phyloP scores from a whole-genome alignment of 805 yeast species.

The Cyberlindnera nakhonratchasimensis region DNA sequence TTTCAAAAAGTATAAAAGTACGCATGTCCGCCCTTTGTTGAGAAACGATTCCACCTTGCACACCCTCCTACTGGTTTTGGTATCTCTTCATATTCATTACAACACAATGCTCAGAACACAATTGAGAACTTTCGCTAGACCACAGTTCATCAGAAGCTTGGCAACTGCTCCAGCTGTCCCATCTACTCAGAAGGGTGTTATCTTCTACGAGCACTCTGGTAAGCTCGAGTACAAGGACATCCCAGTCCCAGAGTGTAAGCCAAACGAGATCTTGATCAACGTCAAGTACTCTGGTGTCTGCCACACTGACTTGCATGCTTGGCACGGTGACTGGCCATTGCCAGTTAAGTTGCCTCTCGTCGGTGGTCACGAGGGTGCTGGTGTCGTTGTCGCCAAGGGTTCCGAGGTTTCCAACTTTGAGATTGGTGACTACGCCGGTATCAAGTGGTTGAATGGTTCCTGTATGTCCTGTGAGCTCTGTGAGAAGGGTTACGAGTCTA shows the following conservation, averaged over 20 bases:
- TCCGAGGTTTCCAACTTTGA: constrained; percentile 64
- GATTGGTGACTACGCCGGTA: constrained; percentile 78
- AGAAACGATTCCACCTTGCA: too few relatives aligned
- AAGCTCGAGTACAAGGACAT: constrained; percentile 64
- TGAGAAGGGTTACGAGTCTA: constrained; percentile 61
- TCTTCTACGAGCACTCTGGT: constrained; percentile 65
- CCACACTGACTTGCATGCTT: constrained; percentile 91
- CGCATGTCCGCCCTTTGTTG: neutral
- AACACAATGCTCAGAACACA: constrained; percentile 27
- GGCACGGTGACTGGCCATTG: constrained; percentile 93
- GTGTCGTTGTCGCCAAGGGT: constrained; percentile 77
- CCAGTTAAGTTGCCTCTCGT: constrained; percentile 70
- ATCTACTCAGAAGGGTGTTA: constrained; percentile 65
- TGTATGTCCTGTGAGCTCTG: constrained; percentile 79
- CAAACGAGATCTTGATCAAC: constrained; percentile 75
- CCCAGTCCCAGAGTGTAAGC: constrained; percentile 75
- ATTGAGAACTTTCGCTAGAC: constrained; percentile 17
- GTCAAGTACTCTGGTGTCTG: constrained; percentile 89
- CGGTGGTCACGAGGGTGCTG: constrained; percentile 92
- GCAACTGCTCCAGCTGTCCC: constrained; percentile 44
- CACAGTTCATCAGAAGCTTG: constrained; percentile 20
- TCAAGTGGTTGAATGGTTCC: constrained; percentile 80
- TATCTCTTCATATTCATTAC: neutral
- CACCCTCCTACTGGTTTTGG: neutral
- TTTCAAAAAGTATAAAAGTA: constrained; percentile 6